Evolutionary conservation across 73 alveolate genomes (phyloP).

Genomic region (Durusdinium trenchii): DNA sequence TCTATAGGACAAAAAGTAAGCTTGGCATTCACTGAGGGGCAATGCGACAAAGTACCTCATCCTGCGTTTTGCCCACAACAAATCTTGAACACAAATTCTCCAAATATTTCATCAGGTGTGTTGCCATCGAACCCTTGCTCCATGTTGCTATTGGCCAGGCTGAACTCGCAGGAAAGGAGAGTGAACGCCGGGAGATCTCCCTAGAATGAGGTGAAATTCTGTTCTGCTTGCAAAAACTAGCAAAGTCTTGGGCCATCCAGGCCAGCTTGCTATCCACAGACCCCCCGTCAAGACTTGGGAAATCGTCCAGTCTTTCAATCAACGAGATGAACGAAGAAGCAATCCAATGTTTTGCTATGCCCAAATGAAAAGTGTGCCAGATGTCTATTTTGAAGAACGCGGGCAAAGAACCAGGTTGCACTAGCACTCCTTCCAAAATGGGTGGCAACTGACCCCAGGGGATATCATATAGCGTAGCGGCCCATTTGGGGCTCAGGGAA

Average conservation of each 20-base stretch:
- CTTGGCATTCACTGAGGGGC: background rate
- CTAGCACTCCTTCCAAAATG: background rate
- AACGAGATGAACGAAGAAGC: background rate
- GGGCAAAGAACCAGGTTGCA: background rate
- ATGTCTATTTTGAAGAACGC: background rate
- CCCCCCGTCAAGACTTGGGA: too few species aligned
- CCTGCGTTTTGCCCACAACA: background rate
- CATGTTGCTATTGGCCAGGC: background rate
- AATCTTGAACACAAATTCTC: background rate
- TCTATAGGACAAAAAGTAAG: background rate
- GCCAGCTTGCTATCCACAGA: background rate
- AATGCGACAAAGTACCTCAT: background rate
- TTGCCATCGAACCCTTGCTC: constrained; percentile 13
- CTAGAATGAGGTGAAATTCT: background rate
- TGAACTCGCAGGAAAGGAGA: background rate
- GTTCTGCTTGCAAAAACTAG: background rate
- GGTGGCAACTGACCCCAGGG: background rate
- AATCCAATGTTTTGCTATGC: background rate
- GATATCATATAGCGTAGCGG: background rate
- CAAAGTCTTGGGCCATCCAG: background rate
- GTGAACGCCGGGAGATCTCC: background rate
- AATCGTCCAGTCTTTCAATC: background rate
- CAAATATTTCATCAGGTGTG: background rate
- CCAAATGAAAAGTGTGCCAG: constrained; percentile 4
- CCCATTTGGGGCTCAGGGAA: background rate